Evolutionary conservation across 345 rosid genomes (phyloP).

Genomic region (Pistacia atlantica): DNA sequence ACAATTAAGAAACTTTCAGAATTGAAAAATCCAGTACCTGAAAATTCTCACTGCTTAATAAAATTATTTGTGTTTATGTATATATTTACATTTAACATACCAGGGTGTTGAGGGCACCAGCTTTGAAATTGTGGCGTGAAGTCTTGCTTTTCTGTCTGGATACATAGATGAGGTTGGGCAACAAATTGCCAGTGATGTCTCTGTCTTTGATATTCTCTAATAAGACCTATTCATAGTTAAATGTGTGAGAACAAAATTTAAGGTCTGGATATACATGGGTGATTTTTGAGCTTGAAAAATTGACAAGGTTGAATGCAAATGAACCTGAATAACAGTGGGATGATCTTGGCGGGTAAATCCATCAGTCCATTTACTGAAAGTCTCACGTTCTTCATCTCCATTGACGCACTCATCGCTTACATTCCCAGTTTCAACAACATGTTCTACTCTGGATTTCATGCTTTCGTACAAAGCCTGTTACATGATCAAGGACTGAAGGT

Average conservation of each 20-base stretch:
- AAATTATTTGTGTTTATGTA: no score
- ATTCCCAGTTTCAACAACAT: slow-evolving; percentile 47
- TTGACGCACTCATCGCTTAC: slow-evolving; percentile 33
- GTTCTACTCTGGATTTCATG: slow-evolving; percentile 57
- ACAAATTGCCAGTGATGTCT: slow-evolving; percentile 32
- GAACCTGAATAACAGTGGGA: slow-evolving; percentile 67
- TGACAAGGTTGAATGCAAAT: background rate
- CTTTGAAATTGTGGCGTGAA: slow-evolving; percentile 67
- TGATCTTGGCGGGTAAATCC: slow-evolving; percentile 58
- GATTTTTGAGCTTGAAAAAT: background rate
- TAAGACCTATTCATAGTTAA: slow-evolving; percentile 41
- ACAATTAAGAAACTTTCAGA: background rate
- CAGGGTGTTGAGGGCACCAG: slow-evolving; percentile 81
- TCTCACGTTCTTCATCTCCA: slow-evolving; percentile 24
- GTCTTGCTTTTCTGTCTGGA: slow-evolving; percentile 61
- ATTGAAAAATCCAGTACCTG: background rate
- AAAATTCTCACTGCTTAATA: no score
- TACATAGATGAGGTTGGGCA: slow-evolving; percentile 72
- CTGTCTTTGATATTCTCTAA: slow-evolving; percentile 42
- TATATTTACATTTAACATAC: slow-evolving; percentile 24
- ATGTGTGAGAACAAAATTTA: background rate
- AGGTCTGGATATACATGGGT: background rate
- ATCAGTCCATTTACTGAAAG: slow-evolving; percentile 45
- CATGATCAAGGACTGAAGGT: background rate
- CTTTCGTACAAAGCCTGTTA: slow-evolving; percentile 55